Percentiles rank a stretch among this genome's conserved stretches.
Conservation (phyloP, 2,329 filamentous ascomycete species). For the Lachnellula hyalina region DNA sequence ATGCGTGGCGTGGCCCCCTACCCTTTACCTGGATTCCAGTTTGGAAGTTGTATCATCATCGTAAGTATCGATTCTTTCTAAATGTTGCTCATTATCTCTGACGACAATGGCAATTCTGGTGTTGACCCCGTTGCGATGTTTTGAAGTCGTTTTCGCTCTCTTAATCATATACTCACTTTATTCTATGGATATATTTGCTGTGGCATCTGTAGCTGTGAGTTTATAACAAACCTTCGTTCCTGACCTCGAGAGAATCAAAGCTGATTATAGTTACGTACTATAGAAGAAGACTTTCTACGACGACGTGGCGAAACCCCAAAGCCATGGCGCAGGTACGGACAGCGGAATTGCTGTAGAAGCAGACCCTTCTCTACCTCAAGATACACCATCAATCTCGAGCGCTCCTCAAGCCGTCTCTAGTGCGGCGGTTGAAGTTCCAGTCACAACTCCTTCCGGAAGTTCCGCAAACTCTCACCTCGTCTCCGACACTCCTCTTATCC, state of each 20-base stretch:
- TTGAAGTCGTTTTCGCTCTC: background rate
- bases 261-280: background rate
- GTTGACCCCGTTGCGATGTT: background rate
- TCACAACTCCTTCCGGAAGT: background rate
- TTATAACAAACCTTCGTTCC: background rate
- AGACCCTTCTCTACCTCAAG: background rate
- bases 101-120: background rate
- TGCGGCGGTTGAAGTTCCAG: background rate
- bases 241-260: background rate
- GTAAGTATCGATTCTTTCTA: background rate
- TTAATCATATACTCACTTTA: background rate
- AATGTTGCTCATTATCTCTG: background rate
- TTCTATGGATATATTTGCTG: background rate
- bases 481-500: slow-evolving; percentile 20
- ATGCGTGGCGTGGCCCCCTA: no score
- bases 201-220: background rate
- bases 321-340: no score
- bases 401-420: background rate
- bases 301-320: no score
- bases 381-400: background rate
- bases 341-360: background rate
- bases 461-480: background rate
- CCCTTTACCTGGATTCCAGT: background rate
- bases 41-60: background rate
- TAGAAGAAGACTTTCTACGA: no score